These are phyloP conservation scores for Paecilomyces variotii DNA, from an alignment of 2,329 filamentous ascomycete species.

Conservation along the genomic window DNA sequence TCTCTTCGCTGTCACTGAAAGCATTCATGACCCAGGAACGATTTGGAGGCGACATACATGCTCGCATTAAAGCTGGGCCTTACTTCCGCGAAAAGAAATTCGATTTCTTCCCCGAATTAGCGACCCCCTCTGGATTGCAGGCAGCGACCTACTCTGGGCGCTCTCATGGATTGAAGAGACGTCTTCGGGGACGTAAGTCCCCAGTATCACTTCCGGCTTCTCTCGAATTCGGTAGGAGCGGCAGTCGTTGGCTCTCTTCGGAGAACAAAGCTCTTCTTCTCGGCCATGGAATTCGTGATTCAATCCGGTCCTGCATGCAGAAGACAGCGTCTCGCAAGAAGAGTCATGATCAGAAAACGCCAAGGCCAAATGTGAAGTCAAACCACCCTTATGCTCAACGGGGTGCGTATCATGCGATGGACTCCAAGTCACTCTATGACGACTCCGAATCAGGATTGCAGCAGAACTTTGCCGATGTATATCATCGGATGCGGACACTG, in stretches of 20 bases:
- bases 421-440: not conserved
- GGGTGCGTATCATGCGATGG: not conserved
- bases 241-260: slow-evolving; percentile 16
- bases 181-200: not conserved
- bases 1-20: slow-evolving; percentile 9
- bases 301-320: slow-evolving; percentile 28
- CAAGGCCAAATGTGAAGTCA: not conserved
- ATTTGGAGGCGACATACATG: slow-evolving; percentile 13
- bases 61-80: slow-evolving; percentile 20
- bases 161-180: slow-evolving; percentile 5
- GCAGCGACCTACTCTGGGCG: slow-evolving; percentile 5
- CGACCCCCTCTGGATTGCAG: slow-evolving; percentile 19
- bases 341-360: not conserved
- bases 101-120: slow-evolving; percentile 34
- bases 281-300: slow-evolving; percentile 22
- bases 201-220: not conserved
- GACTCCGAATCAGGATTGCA: not conserved
- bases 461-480: not conserved
- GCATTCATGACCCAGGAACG: slow-evolving; percentile 17
- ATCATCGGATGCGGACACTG: not conserved
- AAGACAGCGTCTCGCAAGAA: slow-evolving; percentile 15
- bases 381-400: not conserved
- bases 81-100: slow-evolving; percentile 35
- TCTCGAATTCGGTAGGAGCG: slow-evolving; percentile 14
- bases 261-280: slow-evolving; percentile 13